phyloP scores from a whole-genome alignment of 306 rosid species.

The Gleditsia sinensis region DNA sequence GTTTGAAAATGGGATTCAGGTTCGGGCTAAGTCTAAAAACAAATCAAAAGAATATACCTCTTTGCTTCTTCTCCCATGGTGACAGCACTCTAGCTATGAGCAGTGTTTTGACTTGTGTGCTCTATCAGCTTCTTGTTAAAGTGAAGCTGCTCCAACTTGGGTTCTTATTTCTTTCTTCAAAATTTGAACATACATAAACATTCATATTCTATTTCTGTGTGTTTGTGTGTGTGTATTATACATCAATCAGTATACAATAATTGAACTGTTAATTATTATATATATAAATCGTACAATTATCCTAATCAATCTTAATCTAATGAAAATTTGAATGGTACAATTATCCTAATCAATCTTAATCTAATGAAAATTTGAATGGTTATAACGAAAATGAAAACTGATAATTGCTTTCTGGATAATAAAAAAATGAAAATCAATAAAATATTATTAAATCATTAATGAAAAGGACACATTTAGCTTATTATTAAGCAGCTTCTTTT shows the following conservation, averaged over 20 bases:
- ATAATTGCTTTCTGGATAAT: neutral
- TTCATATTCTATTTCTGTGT: neutral
- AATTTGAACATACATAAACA: neutral
- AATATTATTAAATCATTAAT: neutral
- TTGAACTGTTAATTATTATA: neutral
- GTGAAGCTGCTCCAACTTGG: neutral
- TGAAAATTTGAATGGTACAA: neutral
- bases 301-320: neutral
- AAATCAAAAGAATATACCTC: too few relatives aligned
- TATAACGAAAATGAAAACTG: neutral
- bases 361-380: neutral
- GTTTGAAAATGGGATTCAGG: too few relatives aligned
- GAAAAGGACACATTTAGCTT: neutral
- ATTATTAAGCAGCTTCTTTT: neutral
- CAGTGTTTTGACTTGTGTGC: neutral
- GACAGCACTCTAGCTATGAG: neutral
- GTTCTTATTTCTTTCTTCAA: neutral
- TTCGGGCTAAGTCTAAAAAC: too few relatives aligned
- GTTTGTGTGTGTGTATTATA: neutral
- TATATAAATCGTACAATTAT: too few relatives aligned
- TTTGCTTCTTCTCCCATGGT: constrained; percentile 5
- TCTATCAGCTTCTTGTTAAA: neutral
- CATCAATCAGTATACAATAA: neutral
- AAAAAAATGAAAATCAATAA: neutral
- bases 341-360: neutral